These are phyloP conservation scores for Diaporthe sp. DNA, from an alignment of 2,329 filamentous ascomycete genomes.

Conservation along the genomic window DNA sequence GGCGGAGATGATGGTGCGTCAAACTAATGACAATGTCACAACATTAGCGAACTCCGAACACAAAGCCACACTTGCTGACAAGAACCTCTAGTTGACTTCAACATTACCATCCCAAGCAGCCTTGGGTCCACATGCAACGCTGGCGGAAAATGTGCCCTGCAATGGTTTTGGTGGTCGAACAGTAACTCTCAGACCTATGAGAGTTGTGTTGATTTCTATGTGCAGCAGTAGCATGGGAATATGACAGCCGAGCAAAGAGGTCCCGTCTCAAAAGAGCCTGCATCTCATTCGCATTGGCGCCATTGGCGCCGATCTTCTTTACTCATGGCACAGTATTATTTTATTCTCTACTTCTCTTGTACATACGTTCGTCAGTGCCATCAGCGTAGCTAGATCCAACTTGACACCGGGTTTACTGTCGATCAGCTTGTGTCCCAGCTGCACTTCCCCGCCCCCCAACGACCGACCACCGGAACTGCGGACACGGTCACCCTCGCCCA, in stretches of 20 bases:
- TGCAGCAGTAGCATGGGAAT: neutral
- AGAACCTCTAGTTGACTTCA: slow-evolving; percentile 3
- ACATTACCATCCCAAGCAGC: neutral
- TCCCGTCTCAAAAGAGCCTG: neutral
- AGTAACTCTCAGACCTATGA: slow-evolving; percentile 15
- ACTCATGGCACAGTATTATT: neutral
- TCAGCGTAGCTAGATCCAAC: neutral
- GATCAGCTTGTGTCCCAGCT: neutral
- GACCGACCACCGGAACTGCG: neutral
- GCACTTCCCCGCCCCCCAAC: slow-evolving; percentile 20
- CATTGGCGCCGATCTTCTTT: neutral
- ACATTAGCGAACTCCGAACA: neutral
- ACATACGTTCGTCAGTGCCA: neutral
- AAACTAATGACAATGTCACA: neutral
- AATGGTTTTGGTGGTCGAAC: slow-evolving; percentile 19
- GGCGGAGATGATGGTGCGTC: slow-evolving; percentile 7
- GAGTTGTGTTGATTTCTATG: slow-evolving; percentile 19
- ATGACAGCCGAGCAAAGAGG: neutral
- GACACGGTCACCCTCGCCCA: slow-evolving; percentile 22
- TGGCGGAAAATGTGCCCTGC: slow-evolving; percentile 17
- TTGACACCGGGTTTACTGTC: neutral
- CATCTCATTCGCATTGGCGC: neutral
- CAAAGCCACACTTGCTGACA: neutral
- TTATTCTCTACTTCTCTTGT: no score
- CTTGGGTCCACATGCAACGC: neutral